These are phyloP conservation scores for Mimosa bimucronata DNA, from an alignment of 306 rosid species.

Conservation along the genomic window DNA sequence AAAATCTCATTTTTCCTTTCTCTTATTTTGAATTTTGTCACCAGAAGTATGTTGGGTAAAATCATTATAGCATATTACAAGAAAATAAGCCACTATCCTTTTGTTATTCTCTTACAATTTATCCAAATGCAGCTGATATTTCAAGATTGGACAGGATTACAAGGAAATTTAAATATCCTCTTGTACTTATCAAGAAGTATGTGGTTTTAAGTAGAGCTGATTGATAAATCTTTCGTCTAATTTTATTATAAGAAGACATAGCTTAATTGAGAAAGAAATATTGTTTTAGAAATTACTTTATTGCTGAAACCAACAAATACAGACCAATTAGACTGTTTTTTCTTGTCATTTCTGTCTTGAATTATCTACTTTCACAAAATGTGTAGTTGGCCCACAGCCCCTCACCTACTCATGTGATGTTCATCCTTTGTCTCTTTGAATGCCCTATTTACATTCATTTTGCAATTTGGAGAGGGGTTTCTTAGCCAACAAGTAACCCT, in stretches of 20 bases:
- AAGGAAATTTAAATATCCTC: background rate
- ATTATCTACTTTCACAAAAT: background rate
- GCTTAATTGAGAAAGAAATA: background rate
- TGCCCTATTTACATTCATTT: background rate
- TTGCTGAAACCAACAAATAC: background rate
- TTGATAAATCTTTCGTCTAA: background rate
- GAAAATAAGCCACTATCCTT: background rate
- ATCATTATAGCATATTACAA: too few relatives aligned
- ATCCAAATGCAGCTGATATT: background rate
- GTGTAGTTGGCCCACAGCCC: background rate
- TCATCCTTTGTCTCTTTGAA: background rate
- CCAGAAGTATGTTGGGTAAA: background rate
- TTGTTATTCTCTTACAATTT: background rate
- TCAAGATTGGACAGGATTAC: background rate
- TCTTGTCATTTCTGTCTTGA: background rate
- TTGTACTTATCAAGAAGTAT: background rate
- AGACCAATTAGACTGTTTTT: background rate
- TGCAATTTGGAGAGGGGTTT: background rate
- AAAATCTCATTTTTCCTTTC: background rate
- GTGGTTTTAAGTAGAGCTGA: background rate
- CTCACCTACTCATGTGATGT: background rate
- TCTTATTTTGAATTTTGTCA: background rate
- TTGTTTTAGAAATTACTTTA: background rate
- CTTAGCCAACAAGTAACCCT: background rate
- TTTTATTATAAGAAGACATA: background rate